phyloP scores from a whole-genome alignment of 768 basidiomycete species.

The Termitomyces sp. region DNA sequence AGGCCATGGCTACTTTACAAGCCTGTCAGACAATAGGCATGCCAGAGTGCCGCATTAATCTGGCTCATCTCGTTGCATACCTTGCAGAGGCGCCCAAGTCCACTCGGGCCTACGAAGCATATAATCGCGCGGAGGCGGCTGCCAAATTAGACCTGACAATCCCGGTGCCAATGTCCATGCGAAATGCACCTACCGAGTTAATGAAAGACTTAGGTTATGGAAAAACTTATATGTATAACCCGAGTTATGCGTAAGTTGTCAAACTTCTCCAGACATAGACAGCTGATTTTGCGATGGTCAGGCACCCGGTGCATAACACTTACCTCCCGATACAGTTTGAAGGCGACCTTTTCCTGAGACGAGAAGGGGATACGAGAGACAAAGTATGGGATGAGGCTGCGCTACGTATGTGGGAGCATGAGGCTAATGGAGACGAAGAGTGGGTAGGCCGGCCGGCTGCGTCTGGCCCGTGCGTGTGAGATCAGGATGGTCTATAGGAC shows the following conservation, averaged over 20 bases:
- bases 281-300: constrained; percentile 12
- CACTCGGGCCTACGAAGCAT: constrained; percentile 74
- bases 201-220: constrained; percentile 71
- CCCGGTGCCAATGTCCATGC: constrained; percentile 64
- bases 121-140: constrained; percentile 59
- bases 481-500: constrained; percentile 2
- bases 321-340: constrained; percentile 50
- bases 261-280: neutral
- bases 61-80: constrained; percentile 73
- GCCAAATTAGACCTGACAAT: constrained; percentile 45
- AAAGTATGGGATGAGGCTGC: constrained; percentile 60
- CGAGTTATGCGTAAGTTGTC: constrained; percentile 40
- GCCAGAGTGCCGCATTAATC: constrained; percentile 76
- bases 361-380: constrained; percentile 32
- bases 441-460: constrained; percentile 37
- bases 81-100: constrained; percentile 81
- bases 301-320: constrained; percentile 62
- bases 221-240: constrained; percentile 59
- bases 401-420: constrained; percentile 49
- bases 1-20: constrained; percentile 59
- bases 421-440: constrained; percentile 37
- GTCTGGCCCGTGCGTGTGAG: constrained; percentile 18
- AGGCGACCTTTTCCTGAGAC: constrained; percentile 37
- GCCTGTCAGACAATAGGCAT: constrained; percentile 71
- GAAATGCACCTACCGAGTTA: constrained; percentile 71